Conservation (phyloP, 139 green algal genomes). For the Diplosphaera chodatii region DNA sequence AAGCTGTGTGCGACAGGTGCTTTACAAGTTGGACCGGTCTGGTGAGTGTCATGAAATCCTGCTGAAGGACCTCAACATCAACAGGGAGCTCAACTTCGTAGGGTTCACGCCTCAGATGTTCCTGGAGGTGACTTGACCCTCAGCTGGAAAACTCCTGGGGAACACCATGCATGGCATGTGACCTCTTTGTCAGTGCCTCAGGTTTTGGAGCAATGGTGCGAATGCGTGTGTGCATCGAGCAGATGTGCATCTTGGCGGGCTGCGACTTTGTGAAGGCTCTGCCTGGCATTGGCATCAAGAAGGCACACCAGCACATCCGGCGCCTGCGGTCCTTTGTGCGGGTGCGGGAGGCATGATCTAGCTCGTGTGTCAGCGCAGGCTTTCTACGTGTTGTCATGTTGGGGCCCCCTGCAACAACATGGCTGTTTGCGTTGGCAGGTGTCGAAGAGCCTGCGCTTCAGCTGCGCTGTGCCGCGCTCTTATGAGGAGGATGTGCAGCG, state of each 20-base stretch:
- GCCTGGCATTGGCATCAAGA: conserved; percentile 84
- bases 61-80: conserved; percentile 48
- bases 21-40: conserved; percentile 92
- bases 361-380: no score
- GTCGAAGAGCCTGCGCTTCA: conserved; percentile 69
- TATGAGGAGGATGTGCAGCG: conserved; percentile 83
- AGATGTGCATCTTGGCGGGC: conserved; percentile 94
- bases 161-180: no score
- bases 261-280: conserved; percentile 91
- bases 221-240: conserved; percentile 6
- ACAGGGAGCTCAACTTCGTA: conserved; percentile 46
- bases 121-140: conserved; percentile 71
- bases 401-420: no score
- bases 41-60: conserved; percentile 72
- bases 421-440: no score
- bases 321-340: conserved; percentile 58
- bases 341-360: conserved; percentile 33
- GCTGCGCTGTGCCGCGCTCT: conserved; percentile 55
- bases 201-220: no score
- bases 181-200: no score
- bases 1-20: no score
- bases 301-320: conserved; percentile 73
- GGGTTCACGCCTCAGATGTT: conserved; percentile 85
- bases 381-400: no score
- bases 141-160: no score